phyloP scores from a whole-genome alignment of 768 basidiomycete genomes.

The Ramaria sp. region DNA sequence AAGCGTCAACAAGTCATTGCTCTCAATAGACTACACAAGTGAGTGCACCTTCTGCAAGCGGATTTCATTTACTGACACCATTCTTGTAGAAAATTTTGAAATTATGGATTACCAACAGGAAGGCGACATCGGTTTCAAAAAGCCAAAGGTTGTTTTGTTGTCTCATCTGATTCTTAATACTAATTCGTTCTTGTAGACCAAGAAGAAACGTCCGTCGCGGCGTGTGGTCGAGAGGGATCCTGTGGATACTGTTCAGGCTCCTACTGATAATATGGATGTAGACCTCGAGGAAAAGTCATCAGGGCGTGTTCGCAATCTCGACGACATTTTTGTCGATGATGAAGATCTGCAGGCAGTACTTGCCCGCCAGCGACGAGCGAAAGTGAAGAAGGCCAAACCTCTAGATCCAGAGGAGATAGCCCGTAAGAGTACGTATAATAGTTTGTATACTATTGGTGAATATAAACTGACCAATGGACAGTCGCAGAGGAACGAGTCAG shows the following conservation, averaged over 20 bases:
- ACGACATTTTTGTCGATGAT: constrained; percentile 92
- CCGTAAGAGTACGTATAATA: constrained; percentile 44
- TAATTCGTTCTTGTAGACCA: constrained; percentile 45
- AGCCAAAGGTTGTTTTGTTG: constrained; percentile 55
- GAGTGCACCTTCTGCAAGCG: neutral
- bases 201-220: constrained; percentile 81
- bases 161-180: neutral
- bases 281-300: constrained; percentile 53
- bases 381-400: constrained; percentile 68
- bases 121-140: constrained; percentile 92
- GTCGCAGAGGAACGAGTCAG: constrained; percentile 54
- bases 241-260: constrained; percentile 29
- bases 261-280: constrained; percentile 51
- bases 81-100: constrained; percentile 65
- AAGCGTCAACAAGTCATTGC: constrained; percentile 57
- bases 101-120: constrained; percentile 83
- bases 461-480: constrained; percentile 16
- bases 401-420: constrained; percentile 76
- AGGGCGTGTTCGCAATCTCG: constrained; percentile 60
- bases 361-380: constrained; percentile 74
- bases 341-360: constrained; percentile 94
- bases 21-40: constrained; percentile 5
- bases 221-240: constrained; percentile 43
- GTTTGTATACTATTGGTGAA: neutral
- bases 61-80: neutral